These are phyloP conservation scores for Fusarium sp. DNA, from an alignment of 2,329 filamentous ascomycete species.

Conservation along the genomic window DNA sequence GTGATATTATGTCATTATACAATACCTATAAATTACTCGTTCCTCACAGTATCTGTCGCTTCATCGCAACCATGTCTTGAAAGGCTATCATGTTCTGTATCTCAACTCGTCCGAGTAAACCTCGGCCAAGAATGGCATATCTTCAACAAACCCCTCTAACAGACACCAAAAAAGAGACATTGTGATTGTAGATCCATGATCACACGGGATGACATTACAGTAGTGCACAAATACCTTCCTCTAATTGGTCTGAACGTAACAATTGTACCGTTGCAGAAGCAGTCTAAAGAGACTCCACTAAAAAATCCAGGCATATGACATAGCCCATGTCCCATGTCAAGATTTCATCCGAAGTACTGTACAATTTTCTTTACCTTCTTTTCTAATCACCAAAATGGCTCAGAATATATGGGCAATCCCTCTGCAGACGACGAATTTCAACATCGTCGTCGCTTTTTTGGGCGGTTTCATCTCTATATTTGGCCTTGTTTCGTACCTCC, in stretches of 20 bases:
- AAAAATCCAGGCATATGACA: neutral
- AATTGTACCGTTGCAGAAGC: neutral
- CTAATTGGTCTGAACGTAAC: constrained; percentile 2
- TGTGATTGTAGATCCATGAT: neutral
- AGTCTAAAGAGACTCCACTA: neutral
- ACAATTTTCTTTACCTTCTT: neutral
- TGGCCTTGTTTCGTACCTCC: constrained; percentile 86
- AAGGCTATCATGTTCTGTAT: neutral
- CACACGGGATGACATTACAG: neutral
- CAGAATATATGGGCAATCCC: constrained; percentile 50
- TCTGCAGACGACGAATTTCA: constrained; percentile 79
- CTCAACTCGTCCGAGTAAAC: accelerated
- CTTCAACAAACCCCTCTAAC: neutral
- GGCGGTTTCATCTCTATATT: constrained; percentile 93
- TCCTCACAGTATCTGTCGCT: too few relatives aligned
- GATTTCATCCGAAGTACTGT: neutral
- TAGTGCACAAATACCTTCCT: neutral
- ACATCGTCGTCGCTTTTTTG: constrained; percentile 81
- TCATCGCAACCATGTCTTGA: neutral
- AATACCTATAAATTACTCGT: neutral
- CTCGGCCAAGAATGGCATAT: neutral
- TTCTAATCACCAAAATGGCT: constrained; percentile 13
- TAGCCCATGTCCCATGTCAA: neutral
- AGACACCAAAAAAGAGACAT: neutral
- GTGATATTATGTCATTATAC: neutral